Base-by-base conservation (phyloP, 148 eudicot species). In the Spergularia bocconei region DNA sequence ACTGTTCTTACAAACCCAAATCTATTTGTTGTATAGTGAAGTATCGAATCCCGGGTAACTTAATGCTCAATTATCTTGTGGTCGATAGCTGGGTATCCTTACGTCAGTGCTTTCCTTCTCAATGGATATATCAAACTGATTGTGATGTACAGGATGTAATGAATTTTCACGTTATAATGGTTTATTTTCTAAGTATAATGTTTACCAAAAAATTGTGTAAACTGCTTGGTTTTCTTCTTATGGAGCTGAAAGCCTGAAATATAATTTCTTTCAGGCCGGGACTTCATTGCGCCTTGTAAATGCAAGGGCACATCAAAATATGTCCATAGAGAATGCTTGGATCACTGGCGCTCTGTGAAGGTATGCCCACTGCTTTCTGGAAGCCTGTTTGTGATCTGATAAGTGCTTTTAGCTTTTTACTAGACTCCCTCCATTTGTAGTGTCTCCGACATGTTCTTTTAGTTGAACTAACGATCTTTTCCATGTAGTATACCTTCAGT, bases 281-380 rank as follows among this genome's bases (percentile, higher is more conserved):
- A 94, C 77, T 94, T 94, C 83, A 94, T 94, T 83, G 91, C 98
- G 61, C 98, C 98, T 16, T 94, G 98, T 87, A 94, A 89, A 82
- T 94, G 98, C 79, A 94, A 89, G 85, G 98, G 98, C 54, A 91
- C 98, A 38, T 85, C 98, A 57, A 94, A 92, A 83, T 94, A 80
- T 80, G 97, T 94, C 67, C 98, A 94, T 69, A 82, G 98, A 72
- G 96, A 91, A 73, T 94, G 98, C 83, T 80, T 94, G 81, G 96
- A 94, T 84, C 98, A 94, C 56, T 94, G 98, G 98, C 96, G 98
- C 55, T 84, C 98, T 78, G 89, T 94, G 70, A 94, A 76, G 97
- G 98, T 91, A 85, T 44, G 21, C 5, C 20, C 19, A 17, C 10
- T 29, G 7, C 21, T 50, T 11, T 38, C 19, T 50, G 20, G 19